Evolutionary conservation across 2,329 filamentous ascomycete genomes (phyloP), one percentile per base, ranked within the genome.

Genomic region (Aspergillus novofumigatus): DNA sequence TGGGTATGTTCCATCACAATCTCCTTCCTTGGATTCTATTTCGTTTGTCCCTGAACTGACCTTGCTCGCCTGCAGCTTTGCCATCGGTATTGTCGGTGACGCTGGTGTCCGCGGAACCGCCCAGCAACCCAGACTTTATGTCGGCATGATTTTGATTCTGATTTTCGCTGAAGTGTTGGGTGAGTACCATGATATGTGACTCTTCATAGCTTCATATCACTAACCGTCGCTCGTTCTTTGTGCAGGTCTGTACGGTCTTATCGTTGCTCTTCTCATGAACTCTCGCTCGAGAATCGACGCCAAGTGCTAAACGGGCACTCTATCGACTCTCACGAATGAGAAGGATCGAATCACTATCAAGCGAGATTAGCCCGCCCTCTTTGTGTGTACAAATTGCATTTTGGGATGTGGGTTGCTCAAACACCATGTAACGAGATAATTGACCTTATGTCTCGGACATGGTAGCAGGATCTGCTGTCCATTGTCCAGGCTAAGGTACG

Each of bases 151-250:
- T 79, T 79, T 97, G 76, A 97, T 97, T 82, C 91, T 97, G 80
- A 97, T 97, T 93, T 97, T 96, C 84, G 92, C 92, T 67, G 92
- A 97, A 93, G 92, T 97, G 67, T 81, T 97, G 88, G 92, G 92
- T 94, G 83, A 62, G 88, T 81, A 28, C 25, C n/a, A 49, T 21
- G n/a, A 32, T 23, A 26, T 47, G 50, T 48, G 35, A 23, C n/a
- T 41, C 38, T 45, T 28, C 14, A 28, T 21, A 26, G 23, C 10
- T 42, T 21, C 17, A 35, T 35, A 7, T 52, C 32, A 53, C 25
- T 50, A 35, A 56, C 49, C 9, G 1, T 17, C 44, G 5, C n/a
- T 7, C 9, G 25, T 51, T 23, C 10, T 48, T 1, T 47, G 21
- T 26, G 10, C 61, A 94, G 91, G 93, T 94, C 91, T 99, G 58